Base-by-base conservation (phyloP, 176 grass and related monocot genomes). In the Alopecurus myosuroides region DNA sequence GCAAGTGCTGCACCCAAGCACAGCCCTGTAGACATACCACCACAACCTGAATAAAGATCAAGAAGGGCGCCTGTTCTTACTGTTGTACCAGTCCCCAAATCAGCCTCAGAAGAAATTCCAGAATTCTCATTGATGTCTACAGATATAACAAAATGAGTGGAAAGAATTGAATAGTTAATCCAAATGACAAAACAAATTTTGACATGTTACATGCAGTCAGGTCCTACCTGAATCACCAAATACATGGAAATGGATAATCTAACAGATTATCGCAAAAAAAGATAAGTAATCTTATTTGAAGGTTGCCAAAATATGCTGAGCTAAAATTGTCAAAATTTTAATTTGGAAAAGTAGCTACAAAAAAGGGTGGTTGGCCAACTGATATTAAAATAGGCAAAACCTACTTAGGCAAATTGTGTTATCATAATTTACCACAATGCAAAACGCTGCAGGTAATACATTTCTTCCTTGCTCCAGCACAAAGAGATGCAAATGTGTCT, bases 11-110 rank as follows among this genome's bases (percentile, higher is more conserved):
- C 80, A 77, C 96, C 96, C 68, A 95, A 88, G 49, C 96, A 98
- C 57, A 98, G 52, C 1, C 96, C 93, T 7, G 91, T 98, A 10
- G 96, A 98, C 93, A 98, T 95, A 29, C 92, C 96, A 9, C 96
- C 96, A 30, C 93, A 98, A 19, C 96, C 96, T 20, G 96, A 98
- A 80, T 95, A 98, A 7, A 98, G 78, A 19, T 98, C 96, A 5
- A 98, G 85, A 19, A 98, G 89, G 11, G 85, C 76, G 9, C 87
- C 74, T 0, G 44, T 74, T 66, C 71, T 88, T 18, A 49, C 83
- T 81, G 56, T 80, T 12, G 9, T 46, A 66, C 49, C 85, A 56
- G 4, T 22, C 9, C 86, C 89, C 22, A 36, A 60, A 72, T 98
- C 87, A 3, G 39, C 39, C 28, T 94, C 92, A 0, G 85, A 92